phyloP scores from a whole-genome alignment of 306 rosid species.

The Amphicarpaea edgeworthii region DNA sequence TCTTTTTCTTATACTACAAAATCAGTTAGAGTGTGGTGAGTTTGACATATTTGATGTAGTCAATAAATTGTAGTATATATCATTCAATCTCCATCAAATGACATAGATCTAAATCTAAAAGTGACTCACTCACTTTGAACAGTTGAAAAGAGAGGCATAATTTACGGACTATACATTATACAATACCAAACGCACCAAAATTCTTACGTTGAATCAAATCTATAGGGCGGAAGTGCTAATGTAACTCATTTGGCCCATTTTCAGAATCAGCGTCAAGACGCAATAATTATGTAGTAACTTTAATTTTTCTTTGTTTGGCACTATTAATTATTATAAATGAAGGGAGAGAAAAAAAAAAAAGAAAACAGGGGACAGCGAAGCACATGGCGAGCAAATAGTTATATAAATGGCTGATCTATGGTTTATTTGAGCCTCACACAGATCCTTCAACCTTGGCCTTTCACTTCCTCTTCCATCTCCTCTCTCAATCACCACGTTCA shows the following conservation, averaged over 20 bases:
- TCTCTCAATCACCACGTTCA: background rate
- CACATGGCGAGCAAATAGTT: conserved; percentile 40
- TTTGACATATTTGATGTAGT: background rate
- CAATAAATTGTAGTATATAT: background rate
- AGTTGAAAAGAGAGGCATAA: background rate
- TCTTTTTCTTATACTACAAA: background rate
- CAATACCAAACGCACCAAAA: background rate
- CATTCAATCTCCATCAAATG: background rate
- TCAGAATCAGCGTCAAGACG: background rate
- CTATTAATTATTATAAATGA: background rate
- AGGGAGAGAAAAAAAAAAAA: conserved; percentile 23
- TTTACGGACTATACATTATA: background rate
- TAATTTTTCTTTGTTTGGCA: background rate
- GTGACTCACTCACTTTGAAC: background rate
- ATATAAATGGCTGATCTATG: conserved; percentile 43
- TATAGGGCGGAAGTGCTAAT: background rate
- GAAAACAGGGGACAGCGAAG: conserved; percentile 42
- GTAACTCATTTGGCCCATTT: background rate
- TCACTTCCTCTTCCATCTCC: background rate
- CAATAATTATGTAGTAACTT: conserved; percentile 8
- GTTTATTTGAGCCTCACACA: conserved; percentile 25
- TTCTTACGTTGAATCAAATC: background rate
- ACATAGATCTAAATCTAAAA: background rate
- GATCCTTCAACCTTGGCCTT: conserved; percentile 11
- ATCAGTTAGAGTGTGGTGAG: background rate